A percentile compares a stretch with the other conserved stretches of the same genome.
Conservation (phyloP, 2,329 filamentous ascomycete species). For the Cylindrodendrum hubeiense region DNA sequence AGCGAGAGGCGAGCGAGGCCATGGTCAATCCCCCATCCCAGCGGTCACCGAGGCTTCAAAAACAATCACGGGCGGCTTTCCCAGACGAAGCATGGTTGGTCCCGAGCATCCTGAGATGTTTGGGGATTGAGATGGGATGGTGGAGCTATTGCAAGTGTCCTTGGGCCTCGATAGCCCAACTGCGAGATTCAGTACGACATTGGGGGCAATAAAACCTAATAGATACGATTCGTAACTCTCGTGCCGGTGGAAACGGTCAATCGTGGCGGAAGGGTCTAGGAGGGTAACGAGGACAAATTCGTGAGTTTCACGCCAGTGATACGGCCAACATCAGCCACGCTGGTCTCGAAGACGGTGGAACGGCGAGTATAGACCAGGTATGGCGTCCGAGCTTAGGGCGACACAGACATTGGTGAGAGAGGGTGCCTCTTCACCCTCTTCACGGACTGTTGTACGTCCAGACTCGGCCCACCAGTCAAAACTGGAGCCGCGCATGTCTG, state of each 20-base stretch:
- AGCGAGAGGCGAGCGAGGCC: neutral
- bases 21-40: neutral
- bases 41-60: neutral
- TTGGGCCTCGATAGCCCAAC: neutral
- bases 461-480: slow-evolving; percentile 45
- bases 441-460: slow-evolving; percentile 36
- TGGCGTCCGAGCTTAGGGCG: slow-evolving; percentile 31
- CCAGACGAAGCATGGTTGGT: neutral
- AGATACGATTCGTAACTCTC: neutral
- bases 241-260: slow-evolving; percentile 14
- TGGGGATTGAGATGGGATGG: neutral
- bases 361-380: slow-evolving; percentile 33
- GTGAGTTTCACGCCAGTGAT: slow-evolving; percentile 34
- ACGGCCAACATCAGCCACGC: slow-evolving; percentile 39
- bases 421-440: slow-evolving; percentile 17
- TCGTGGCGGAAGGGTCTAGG: slow-evolving; percentile 19
- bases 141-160: neutral
- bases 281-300: slow-evolving; percentile 26
- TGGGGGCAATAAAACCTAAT: slow-evolving; percentile 12
- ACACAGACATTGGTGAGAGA: slow-evolving; percentile 33
- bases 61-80: neutral
- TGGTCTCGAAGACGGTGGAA: slow-evolving; percentile 46
- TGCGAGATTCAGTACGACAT: neutral
- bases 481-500: slow-evolving; percentile 41
- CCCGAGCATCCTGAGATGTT: neutral